Percentiles rank a stretch among this genome's conserved stretches.
These are phyloP conservation scores for Blastocystis sp. DNA, from an alignment of 352 stramenopile genomes.

Conservation along the genomic window DNA sequence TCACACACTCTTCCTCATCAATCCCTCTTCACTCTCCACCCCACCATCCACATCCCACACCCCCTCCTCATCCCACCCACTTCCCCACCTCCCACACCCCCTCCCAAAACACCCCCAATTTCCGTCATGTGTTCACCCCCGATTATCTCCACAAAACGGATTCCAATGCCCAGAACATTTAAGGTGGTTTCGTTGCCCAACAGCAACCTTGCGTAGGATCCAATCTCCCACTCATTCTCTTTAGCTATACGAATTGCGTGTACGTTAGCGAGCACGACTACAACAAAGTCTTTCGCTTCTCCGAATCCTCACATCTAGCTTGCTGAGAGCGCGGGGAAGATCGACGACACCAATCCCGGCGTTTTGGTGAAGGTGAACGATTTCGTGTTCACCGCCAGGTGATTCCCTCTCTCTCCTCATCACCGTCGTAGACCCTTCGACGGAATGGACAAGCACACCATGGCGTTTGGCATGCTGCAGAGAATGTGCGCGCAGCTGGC, in stretches of 20 bases:
- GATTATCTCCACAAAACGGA: neutral
- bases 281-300: constrained; percentile 23
- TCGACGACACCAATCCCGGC: constrained; percentile 49
- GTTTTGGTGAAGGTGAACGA: constrained; percentile 66
- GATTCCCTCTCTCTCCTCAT: neutral
- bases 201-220: constrained; percentile 38
- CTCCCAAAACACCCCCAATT: no score
- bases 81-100: no score
- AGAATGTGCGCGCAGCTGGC: constrained; percentile 62
- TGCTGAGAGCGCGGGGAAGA: constrained; percentile 48
- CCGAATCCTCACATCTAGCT: constrained; percentile 24
- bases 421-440: constrained; percentile 35
- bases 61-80: no score
- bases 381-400: constrained; percentile 65
- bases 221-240: neutral
- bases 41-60: no score
- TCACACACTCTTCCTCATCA: no score
- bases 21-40: no score
- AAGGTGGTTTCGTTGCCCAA: constrained; percentile 45
- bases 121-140: no score
- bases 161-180: constrained; percentile 36
- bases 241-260: constrained; percentile 69
- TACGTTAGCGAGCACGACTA: constrained; percentile 60
- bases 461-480: constrained; percentile 65
- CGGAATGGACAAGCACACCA: constrained; percentile 7